Conservation (phyloP, 371 early-diverging fungal genomes). For the Rhizopus microsporus region DNA sequence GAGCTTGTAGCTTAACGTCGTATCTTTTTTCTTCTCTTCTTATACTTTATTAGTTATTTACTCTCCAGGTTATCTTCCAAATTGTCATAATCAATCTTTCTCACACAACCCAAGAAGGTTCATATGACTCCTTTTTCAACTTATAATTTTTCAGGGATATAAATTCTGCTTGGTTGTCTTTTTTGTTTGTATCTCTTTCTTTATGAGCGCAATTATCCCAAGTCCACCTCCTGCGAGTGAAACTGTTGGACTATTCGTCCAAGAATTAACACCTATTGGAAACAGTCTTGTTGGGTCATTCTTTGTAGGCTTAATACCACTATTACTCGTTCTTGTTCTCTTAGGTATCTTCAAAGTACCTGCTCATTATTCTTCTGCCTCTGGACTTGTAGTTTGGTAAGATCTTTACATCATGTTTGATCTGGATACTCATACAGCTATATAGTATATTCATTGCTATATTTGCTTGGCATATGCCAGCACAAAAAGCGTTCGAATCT, state of each 20-base stretch:
- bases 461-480: slow-evolving; percentile 59
- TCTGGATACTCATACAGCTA: not conserved
- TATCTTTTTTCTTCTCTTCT: no score
- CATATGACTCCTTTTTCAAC: no score
- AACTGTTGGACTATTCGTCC: slow-evolving; percentile 40
- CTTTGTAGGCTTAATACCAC: slow-evolving; percentile 49
- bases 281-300: slow-evolving; percentile 48
- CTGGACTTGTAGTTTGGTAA: slow-evolving; percentile 43
- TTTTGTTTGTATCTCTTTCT: slow-evolving; percentile 1
- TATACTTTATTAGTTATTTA: no score
- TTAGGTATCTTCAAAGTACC: slow-evolving; percentile 42
- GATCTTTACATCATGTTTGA: not conserved
- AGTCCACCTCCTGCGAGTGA: slow-evolving; percentile 25
- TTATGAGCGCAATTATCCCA: slow-evolving; percentile 25
- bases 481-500: slow-evolving; percentile 42
- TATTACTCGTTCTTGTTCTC: slow-evolving; percentile 37
- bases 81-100: no score
- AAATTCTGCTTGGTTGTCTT: not conserved
- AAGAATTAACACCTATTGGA: slow-evolving; percentile 42
- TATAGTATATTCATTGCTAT: slow-evolving; percentile 54
- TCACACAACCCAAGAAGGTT: no score
- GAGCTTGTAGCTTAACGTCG: no score
- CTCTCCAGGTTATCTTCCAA: no score
- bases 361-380: slow-evolving; percentile 37
- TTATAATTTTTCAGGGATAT: not conserved